Base-by-base conservation (phyloP, 2,329 filamentous ascomycete species). In the Alternaria sp. region DNA sequence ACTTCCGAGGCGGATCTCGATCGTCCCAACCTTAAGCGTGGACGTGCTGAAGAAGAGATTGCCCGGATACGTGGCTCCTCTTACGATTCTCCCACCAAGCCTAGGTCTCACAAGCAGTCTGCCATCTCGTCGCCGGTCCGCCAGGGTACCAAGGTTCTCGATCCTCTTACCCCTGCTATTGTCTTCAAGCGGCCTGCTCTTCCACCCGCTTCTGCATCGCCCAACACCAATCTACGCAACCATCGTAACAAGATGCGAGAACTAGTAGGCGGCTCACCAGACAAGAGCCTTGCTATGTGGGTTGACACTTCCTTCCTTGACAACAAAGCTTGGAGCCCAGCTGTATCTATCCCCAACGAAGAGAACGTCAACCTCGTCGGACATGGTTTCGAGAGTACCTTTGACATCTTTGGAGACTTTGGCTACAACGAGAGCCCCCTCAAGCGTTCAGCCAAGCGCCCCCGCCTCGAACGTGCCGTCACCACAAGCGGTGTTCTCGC, bases 1-100 rank as follows among this genome's bases (percentile, higher is more conserved):
- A 93, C 90, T 5, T 95, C 93, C 0, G 94, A 96, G 73, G 79
- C 86, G 47, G 87, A 88, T 73, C 87, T 90, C 56, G 92, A 94
- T 71, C 89, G 90, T n/a, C 91, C 91, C 54, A 88, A 89, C 59
- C 90, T 94, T 72, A 96, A 95, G 83, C 91, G 93, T 64, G 95
- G 95, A 28, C 91, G 95, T 65, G 96, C 96, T 15, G 96, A 98
- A 79, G 94, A 96, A 73, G 96, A 97, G 80, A 97, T 99, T 83
- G 92, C 92, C 49, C 92, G 95, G 44, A 90, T 98, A 58, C 91
- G 96, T 69, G 92, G 92, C 66, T 97, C 95, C 2, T 97, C 94
- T 2, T 95, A 94, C 73, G 94, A 97, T 74, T 98, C 94, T 75
- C 96, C 96, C 5, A 92, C 89, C 54, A 94, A 93, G 82, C 81